Evolutionary conservation across 495 filamentous ascomycete species (phyloP), one percentile per base, ranked within the genome.

Genomic region (Trichoderma asperelloides): DNA sequence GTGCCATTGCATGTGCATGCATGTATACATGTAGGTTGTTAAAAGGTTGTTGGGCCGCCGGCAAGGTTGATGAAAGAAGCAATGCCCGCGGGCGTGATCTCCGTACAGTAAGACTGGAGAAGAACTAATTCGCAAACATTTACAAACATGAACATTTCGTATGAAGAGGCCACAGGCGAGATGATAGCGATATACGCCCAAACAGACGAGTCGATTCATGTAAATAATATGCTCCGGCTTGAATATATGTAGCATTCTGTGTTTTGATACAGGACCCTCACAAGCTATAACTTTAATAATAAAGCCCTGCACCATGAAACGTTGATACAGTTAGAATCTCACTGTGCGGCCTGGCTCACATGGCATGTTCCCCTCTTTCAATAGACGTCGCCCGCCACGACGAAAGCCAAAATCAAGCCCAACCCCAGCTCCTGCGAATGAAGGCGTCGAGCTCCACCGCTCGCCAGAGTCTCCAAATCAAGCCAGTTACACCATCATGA

Each of bases 401-500:
- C 47, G 0, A 47, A 47, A 47, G 43, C 43, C 43, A 47, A 16
- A 15, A 47, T 47, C 43, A 21, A 57, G 43, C 49, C 49, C 18
- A 60, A 27, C n/a, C 23, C 0, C 16, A 30, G 23, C 25, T 60
- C 25, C 55, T 18, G 55, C 55, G 55, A 60, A 60, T 60, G 55
- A 25, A 60, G 55, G 55, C 55, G 55, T 60, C 55, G 13, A 60
- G 55, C 25, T 47, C 43, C 13, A 47, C 15, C 0, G 43, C n/a
- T 30, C 23, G 25, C 27, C 55, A 2, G 11, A 3, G 2, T 16
- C 8, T 28, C 25, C 55, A 23, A 55, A 18, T 60, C 55, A 60
- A 60, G 55, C 55, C 23, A 60, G 55, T 60, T 60, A 60, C 55
- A 60, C 55, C 55, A 60, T 60, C 28, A 60, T 60, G 55, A 30